phyloP scores from a whole-genome alignment of 2,329 filamentous ascomycete species.

The Ophiostoma ulmi region DNA sequence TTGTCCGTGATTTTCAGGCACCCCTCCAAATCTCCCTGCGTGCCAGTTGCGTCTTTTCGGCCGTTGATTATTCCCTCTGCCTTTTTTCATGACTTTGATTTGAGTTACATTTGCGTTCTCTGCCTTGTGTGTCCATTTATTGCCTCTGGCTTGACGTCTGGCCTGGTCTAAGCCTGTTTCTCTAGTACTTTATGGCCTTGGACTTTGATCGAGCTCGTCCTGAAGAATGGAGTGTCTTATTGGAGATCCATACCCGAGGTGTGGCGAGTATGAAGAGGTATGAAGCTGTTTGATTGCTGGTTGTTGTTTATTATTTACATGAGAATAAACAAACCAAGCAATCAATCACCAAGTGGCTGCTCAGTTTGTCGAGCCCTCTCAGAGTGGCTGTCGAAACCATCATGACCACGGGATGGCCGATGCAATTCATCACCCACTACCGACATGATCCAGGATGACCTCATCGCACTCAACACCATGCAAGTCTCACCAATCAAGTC shows the following conservation, averaged over 20 bases:
- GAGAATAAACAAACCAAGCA: background rate
- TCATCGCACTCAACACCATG: slow-evolving; percentile 3
- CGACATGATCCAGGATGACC: background rate
- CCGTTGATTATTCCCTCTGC: background rate
- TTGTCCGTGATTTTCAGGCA: background rate
- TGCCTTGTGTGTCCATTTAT: background rate
- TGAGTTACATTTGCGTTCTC: slow-evolving; percentile 5
- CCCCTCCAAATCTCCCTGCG: slow-evolving; percentile 26
- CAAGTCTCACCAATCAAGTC: background rate
- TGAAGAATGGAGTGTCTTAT: slow-evolving; percentile 23
- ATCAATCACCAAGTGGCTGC: background rate
- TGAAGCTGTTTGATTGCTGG: background rate
- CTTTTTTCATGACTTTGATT: background rate
- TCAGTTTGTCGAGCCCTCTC: background rate
- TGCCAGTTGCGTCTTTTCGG: slow-evolving; percentile 24
- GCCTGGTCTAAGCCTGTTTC: slow-evolving; percentile 1
- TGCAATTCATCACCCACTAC: background rate
- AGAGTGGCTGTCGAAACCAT: background rate
- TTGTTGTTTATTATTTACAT: slow-evolving; percentile 1
- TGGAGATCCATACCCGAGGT: background rate
- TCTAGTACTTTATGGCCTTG: slow-evolving; percentile 4
- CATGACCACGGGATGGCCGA: background rate
- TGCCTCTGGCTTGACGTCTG: background rate
- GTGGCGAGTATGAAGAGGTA: slow-evolving; percentile 12
- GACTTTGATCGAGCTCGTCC: slow-evolving; percentile 12